Conservation (phyloP, 2,329 filamentous ascomycete genomes). For the Scedosporium aurantiacum region DNA sequence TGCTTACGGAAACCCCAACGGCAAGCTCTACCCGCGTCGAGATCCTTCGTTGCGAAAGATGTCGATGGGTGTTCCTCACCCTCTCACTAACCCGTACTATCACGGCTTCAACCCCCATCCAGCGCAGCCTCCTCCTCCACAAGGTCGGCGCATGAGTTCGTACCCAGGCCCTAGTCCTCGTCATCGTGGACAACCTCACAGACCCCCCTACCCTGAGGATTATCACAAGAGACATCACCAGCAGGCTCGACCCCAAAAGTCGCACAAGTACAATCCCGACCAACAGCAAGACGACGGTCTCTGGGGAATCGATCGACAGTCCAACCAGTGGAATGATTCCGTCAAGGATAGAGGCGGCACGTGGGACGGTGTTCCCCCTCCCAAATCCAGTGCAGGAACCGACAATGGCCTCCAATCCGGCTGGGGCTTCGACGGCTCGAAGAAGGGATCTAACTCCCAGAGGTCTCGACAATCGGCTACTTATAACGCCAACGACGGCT, state of each 20-base stretch:
- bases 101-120: conserved; percentile 17
- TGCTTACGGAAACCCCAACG: conserved; percentile 39
- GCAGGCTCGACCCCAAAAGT: not conserved
- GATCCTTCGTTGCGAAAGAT: conserved; percentile 12
- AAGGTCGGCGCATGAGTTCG: not conserved
- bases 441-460: not conserved
- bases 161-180: too few relatives aligned
- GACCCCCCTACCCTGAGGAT: too few relatives aligned
- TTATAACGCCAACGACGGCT: not conserved
- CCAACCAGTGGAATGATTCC: not conserved
- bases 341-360: not conserved
- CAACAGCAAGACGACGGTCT: not conserved
- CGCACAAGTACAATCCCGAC: not conserved
- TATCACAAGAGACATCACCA: too few relatives aligned
- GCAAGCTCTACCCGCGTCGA: conserved; percentile 32
- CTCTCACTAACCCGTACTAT: conserved; percentile 28
- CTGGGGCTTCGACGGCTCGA: not conserved
- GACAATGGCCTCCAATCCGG: not conserved
- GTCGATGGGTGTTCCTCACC: conserved; percentile 15
- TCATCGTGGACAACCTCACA: too few relatives aligned
- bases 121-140: not conserved
- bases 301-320: not conserved
- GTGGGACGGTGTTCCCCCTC: not conserved
- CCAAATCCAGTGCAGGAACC: not conserved
- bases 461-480: not conserved